Evolutionary conservation across 441 rosid genomes (phyloP), one percentile per base, ranked within the genome.

Genomic region (Metrosideros polymorpha): DNA sequence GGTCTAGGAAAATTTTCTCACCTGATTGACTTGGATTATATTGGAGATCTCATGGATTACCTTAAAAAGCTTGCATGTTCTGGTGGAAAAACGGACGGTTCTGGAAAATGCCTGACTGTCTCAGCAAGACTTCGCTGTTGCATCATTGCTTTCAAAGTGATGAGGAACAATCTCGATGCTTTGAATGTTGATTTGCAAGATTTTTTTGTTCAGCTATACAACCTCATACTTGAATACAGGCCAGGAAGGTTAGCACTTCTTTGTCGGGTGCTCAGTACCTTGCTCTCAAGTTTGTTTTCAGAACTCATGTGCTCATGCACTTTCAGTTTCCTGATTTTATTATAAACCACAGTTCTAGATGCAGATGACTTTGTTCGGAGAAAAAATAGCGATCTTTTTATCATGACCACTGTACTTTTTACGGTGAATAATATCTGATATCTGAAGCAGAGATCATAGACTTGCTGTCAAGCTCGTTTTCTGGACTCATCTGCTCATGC

Each of bases 161-260:
- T 96, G 98, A 96, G 92, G 93, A 95, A 88, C 91, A 98, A 98
- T 91, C 96, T 98, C 42, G 97, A 96, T 89, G 99, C 98, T 86
- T 90, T 96, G 90, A 97, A 96, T 89, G 98, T 96, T 51, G 99
- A 98, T 92, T 91, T 98, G 88, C 99, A 98, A 86, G 98, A 94
- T 56, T 95, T 96, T 89, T 98, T 95, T 89, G 91, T 96, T 87
- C 98, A 95, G 91, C 94, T 98, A 66, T 98, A 95, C 95, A 98
- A 94, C 90, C 94, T 96, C 83, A 87, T 96, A 59, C 94, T 96
- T 24, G 98, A 98, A 89, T 96, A 95, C 89, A 94, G 98, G 86
- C 98, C 99, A 89, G 98, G 98, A 92, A 95, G 99, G 99, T 97
- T 89, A 87, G 96, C 90, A 85, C 83, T 83, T 71, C n/a, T 39